These are phyloP conservation scores for Nicotiana tabacum DNA, from an alignment of 257 asterid species.

Conservation along the genomic window DNA sequence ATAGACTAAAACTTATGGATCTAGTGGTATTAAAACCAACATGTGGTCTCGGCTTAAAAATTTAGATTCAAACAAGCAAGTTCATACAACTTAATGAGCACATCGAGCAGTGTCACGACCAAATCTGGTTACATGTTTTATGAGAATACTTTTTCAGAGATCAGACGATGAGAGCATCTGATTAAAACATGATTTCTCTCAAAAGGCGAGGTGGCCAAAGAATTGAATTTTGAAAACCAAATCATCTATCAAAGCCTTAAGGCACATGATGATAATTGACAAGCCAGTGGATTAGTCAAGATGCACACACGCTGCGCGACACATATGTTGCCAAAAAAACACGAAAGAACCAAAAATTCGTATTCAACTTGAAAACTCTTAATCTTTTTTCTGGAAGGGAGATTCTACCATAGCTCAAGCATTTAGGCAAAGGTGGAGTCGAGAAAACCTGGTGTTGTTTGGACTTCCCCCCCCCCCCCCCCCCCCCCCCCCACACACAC, in stretches of 20 bases:
- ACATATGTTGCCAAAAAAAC: too few relatives aligned
- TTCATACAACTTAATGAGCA: neutral
- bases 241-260: neutral
- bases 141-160: neutral
- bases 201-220: neutral
- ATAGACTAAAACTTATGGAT: neutral
- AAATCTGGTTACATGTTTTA: neutral
- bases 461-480: too few relatives aligned
- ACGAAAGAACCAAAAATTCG: too few relatives aligned
- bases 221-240: neutral
- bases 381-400: too few relatives aligned
- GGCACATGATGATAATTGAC: neutral
- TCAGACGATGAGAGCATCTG: neutral
- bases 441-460: too few relatives aligned
- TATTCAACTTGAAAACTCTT: too few relatives aligned
- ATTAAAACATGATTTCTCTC: neutral
- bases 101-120: neutral
- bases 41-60: neutral
- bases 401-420: too few relatives aligned
- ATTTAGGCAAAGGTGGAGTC: too few relatives aligned
- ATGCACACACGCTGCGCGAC: neutral
- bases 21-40: neutral
- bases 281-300: neutral
- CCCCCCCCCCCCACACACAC: too few relatives aligned
- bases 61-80: neutral